Evolutionary conservation across 2,329 filamentous ascomycete species (phyloP).

Genomic region (Ceratocystis cubensis): DNA sequence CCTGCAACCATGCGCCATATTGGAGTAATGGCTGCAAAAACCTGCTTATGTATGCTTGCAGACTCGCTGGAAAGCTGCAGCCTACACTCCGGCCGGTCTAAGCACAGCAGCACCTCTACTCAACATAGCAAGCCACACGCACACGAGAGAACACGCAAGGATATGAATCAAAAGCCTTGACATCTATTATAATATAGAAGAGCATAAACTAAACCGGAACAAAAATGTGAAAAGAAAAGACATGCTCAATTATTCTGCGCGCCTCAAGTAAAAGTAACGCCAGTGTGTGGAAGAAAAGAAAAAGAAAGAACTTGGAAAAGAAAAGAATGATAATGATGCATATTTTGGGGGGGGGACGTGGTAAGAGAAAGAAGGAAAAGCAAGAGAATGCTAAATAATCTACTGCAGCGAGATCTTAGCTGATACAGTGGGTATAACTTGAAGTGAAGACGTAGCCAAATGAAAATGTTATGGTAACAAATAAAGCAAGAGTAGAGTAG

Average conservation of each 20-base stretch:
- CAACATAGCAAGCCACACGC: not conserved
- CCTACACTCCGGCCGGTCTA: too few relatives aligned
- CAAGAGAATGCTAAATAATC: not conserved
- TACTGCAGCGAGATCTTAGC: slow-evolving; percentile 3
- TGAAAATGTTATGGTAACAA: not conserved
- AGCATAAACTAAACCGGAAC: not conserved
- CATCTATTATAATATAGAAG: slow-evolving; percentile 11
- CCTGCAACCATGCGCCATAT: too few relatives aligned
- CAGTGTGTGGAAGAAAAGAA: not conserved
- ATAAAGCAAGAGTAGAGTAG: not conserved
- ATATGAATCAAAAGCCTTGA: not conserved
- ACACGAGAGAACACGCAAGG: not conserved
- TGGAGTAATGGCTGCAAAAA: too few relatives aligned
- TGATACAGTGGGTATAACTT: slow-evolving; percentile 8
- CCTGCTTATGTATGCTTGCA: too few relatives aligned
- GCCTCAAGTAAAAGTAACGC: not conserved
- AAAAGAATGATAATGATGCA: slow-evolving; percentile 5
- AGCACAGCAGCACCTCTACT: too few relatives aligned
- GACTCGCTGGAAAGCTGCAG: too few relatives aligned
- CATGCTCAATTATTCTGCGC: slow-evolving; percentile 11
- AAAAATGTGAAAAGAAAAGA: slow-evolving; percentile 5
- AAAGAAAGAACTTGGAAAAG: not conserved
- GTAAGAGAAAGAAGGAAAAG: not conserved
- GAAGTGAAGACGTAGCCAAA: slow-evolving; percentile 2
- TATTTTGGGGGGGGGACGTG: not conserved